These are phyloP conservation scores for Peterozyma toletana DNA, from an alignment of 805 yeast genomes.

Conservation along the genomic window DNA sequence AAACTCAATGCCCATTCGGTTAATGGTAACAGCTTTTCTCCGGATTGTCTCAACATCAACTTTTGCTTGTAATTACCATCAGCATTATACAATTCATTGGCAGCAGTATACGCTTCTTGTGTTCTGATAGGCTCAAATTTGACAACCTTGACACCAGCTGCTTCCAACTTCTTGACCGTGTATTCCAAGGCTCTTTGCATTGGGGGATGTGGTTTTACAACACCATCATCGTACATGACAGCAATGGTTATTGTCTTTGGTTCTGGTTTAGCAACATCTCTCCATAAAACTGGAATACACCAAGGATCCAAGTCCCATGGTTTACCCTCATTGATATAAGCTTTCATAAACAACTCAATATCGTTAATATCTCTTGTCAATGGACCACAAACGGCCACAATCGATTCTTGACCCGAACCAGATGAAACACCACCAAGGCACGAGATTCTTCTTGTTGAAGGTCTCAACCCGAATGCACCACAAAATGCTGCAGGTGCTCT, in stretches of 20 bases:
- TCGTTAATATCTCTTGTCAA: slow-evolving; percentile 59
- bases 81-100: slow-evolving; percentile 45
- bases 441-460: slow-evolving; percentile 49
- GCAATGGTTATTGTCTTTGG: slow-evolving; percentile 48
- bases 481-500: slow-evolving; percentile 63
- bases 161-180: slow-evolving; percentile 44
- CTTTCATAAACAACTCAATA: slow-evolving; percentile 60
- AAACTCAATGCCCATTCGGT: slow-evolving; percentile 54
- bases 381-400: slow-evolving; percentile 64
- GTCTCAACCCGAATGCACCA: slow-evolving; percentile 58
- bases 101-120: slow-evolving; percentile 52
- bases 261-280: slow-evolving; percentile 29
- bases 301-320: slow-evolving; percentile 51
- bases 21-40: slow-evolving; percentile 62
- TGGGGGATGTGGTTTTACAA: slow-evolving; percentile 65
- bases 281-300: slow-evolving; percentile 47
- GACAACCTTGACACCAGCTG: slow-evolving; percentile 52
- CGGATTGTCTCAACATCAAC: slow-evolving; percentile 45
- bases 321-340: slow-evolving; percentile 51
- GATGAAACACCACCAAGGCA: slow-evolving; percentile 35
- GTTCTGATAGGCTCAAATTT: slow-evolving; percentile 53
- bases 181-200: slow-evolving; percentile 46
- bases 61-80: slow-evolving; percentile 64
- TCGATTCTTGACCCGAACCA: slow-evolving; percentile 59
- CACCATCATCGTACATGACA: slow-evolving; percentile 55